These are phyloP conservation scores for Lactarius tabidus DNA, from an alignment of 768 basidiomycete species.

Conservation along the genomic window DNA sequence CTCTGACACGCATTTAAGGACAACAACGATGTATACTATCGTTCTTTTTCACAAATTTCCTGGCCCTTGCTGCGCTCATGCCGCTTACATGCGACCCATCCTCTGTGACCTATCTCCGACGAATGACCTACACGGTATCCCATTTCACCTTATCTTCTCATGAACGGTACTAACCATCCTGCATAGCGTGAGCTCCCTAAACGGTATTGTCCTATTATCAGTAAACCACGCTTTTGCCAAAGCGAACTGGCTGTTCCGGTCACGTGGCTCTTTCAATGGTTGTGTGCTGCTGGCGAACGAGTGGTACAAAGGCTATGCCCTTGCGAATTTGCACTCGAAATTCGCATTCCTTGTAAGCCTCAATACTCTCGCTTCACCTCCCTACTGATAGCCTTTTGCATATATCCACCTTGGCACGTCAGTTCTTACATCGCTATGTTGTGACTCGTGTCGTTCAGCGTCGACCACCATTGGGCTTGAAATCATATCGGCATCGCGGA, in stretches of 20 bases:
- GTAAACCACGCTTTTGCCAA: slow-evolving; percentile 67
- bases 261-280: no score
- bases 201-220: slow-evolving; percentile 61
- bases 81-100: slow-evolving; percentile 22
- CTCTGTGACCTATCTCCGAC: slow-evolving; percentile 29
- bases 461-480: slow-evolving; percentile 90
- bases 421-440: slow-evolving; percentile 96
- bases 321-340: no score
- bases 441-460: slow-evolving; percentile 84
- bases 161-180: slow-evolving; percentile 53
- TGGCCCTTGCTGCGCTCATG: no score
- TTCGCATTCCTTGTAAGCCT: no score
- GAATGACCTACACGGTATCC: slow-evolving; percentile 40
- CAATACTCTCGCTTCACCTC: no score
- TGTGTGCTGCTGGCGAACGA: no score
- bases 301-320: no score
- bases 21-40: no score
- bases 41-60: no score
- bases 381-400: slow-evolving; percentile 31
- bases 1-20: no score
- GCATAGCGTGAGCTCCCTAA: slow-evolving; percentile 78
- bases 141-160: slow-evolving; percentile 60
- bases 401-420: slow-evolving; percentile 90
- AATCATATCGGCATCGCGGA: slow-evolving; percentile 37
- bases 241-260: slow-evolving; percentile 38